Conservation (phyloP, 1,139 yeast genomes). For the Protomyces arabidopsidicola region DNA sequence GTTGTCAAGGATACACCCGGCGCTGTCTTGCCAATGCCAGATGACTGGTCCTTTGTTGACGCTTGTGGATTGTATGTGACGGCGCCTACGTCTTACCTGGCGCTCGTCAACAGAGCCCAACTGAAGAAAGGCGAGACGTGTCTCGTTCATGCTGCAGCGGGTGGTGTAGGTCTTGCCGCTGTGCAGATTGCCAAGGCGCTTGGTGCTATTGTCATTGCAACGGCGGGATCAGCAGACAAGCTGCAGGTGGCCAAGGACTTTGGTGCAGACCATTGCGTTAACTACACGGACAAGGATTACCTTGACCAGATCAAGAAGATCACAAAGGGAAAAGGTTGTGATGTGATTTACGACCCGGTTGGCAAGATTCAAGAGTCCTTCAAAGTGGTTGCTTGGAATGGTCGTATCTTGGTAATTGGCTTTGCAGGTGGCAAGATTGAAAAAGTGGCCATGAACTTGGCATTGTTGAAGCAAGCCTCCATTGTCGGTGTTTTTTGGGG, state of each 20-base stretch:
- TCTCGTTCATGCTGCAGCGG: slow-evolving; percentile 44
- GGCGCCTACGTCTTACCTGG: slow-evolving; percentile 39
- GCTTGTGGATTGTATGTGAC: slow-evolving; percentile 27
- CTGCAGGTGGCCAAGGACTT: slow-evolving; percentile 28
- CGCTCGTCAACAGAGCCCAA: slow-evolving; percentile 51
- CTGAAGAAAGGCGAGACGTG: slow-evolving; percentile 43
- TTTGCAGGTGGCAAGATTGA: slow-evolving; percentile 31
- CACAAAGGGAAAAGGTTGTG: slow-evolving; percentile 27
- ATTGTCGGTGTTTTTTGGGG: slow-evolving; percentile 31
- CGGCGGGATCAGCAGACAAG: slow-evolving; percentile 37
- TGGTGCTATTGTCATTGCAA: slow-evolving; percentile 45
- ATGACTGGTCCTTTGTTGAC: slow-evolving; percentile 24
- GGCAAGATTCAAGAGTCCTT: slow-evolving; percentile 30
- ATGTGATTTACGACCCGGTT: slow-evolving; percentile 31
- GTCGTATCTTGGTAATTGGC: slow-evolving; percentile 30
- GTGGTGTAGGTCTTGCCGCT: slow-evolving; percentile 52
- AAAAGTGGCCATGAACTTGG: slow-evolving; percentile 28
- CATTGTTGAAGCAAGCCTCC: slow-evolving; percentile 29
- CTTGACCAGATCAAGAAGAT: slow-evolving; percentile 28
- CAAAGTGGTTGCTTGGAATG: slow-evolving; percentile 30
- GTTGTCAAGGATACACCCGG: slow-evolving; percentile 17
- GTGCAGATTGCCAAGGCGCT: slow-evolving; percentile 46
- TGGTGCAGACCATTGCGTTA: slow-evolving; percentile 30
- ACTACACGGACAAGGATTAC: slow-evolving; percentile 29
- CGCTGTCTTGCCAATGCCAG: slow-evolving; percentile 23